Percentiles rank a stretch among this genome's conserved stretches.
Evolutionary conservation across 2,329 filamentous ascomycete species (phyloP).

Genomic region (Phialophora tarda): DNA sequence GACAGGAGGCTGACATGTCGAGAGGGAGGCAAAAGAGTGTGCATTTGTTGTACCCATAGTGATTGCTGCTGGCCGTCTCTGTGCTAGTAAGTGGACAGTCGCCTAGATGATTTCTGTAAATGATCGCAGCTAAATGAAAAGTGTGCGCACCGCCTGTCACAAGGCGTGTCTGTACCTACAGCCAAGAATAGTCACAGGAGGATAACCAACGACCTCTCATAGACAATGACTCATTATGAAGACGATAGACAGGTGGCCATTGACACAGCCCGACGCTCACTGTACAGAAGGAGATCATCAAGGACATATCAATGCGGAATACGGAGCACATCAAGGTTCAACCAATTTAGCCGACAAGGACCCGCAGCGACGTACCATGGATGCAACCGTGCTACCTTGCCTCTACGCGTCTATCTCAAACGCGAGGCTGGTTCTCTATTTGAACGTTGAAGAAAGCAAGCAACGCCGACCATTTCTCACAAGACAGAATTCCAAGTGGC

Average conservation of each 20-base stretch:
- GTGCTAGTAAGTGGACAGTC: slow-evolving; percentile 8
- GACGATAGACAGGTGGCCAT: not conserved
- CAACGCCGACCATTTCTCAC: not conserved
- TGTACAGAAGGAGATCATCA: not conserved
- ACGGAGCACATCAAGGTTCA: not conserved
- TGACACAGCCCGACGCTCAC: not conserved
- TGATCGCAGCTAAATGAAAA: not conserved
- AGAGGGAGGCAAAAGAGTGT: slow-evolving; percentile 3
- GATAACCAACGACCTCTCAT: not conserved
- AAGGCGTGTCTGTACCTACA: slow-evolving; percentile 9
- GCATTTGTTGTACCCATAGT: slow-evolving; percentile 21
- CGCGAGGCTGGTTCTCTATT: not conserved
- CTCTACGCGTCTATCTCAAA: not conserved
- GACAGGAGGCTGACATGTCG: slow-evolving; percentile 37
- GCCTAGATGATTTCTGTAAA: not conserved
- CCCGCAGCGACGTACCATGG: not conserved
- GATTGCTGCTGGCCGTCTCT: not conserved
- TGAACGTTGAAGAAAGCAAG: not conserved
- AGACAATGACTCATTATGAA: not conserved
- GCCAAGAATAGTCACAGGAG: not conserved
- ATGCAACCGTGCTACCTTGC: not conserved
- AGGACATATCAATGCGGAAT: not conserved
- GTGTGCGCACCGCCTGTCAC: not conserved
- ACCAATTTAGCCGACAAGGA: slow-evolving; percentile 10
- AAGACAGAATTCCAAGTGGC: not conserved